Evolutionary conservation across 1,139 yeast genomes (phyloP).

Genomic region (Zygosaccharomyces sapae): DNA sequence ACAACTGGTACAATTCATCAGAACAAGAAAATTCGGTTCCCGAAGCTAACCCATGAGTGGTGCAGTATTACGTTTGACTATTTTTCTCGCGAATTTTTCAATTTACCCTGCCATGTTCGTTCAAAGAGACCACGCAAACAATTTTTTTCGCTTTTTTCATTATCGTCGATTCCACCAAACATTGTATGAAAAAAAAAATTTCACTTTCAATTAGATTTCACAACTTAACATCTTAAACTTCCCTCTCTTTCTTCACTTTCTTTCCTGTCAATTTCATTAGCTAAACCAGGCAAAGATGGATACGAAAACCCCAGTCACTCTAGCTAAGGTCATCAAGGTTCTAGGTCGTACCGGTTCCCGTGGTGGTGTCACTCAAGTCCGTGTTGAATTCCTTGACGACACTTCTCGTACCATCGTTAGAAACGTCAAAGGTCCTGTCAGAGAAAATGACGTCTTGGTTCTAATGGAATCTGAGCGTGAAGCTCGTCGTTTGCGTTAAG

Average conservation of each 20-base stretch:
- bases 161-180: constrained; percentile 4
- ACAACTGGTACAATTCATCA: constrained; percentile 32
- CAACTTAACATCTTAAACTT: constrained; percentile 1
- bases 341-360: constrained; percentile 99
- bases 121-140: constrained; percentile 19
- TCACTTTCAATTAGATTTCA: constrained; percentile 1
- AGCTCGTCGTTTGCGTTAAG: constrained; percentile 66
- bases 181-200: constrained; percentile 9
- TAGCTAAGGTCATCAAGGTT: constrained; percentile 99
- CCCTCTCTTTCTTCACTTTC: neutral
- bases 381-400: constrained; percentile 99
- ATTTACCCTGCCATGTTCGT: constrained; percentile 15
- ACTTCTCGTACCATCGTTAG: constrained; percentile 98
- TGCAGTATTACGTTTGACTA: neutral
- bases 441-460: constrained; percentile 98
- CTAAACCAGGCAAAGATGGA: constrained; percentile 43
- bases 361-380: constrained; percentile 99
- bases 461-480: constrained; percentile 99
- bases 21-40: constrained; percentile 26
- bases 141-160: constrained; percentile 2
- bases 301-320: constrained; percentile 94
- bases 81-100: neutral
- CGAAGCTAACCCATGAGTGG: neutral
- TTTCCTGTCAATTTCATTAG: neutral
- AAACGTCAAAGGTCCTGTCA: constrained; percentile 99